phyloP scores from a whole-genome alignment of 495 filamentous ascomycete genomes.

The Hypoxylon rickii region DNA sequence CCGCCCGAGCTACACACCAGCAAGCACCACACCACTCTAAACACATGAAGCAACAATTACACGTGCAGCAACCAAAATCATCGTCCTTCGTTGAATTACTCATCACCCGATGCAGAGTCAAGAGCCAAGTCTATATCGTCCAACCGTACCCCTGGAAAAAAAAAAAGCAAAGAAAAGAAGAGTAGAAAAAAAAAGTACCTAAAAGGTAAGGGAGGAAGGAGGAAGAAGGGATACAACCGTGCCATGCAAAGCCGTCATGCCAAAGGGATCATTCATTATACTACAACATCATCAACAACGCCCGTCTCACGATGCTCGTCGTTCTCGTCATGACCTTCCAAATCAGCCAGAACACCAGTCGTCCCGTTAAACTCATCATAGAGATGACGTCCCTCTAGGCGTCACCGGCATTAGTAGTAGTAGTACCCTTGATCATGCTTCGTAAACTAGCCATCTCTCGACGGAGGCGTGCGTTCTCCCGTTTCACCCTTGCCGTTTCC shows the following conservation, averaged over 20 bases:
- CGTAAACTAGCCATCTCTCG: constrained; percentile 58
- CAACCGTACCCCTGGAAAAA: no score
- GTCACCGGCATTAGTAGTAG: constrained; percentile 36
- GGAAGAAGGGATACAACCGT: constrained; percentile 1
- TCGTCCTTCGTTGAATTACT: no score
- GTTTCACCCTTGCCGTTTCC: constrained; percentile 72
- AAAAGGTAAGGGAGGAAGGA: no score
- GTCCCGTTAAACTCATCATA: constrained; percentile 20
- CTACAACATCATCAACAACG: constrained; percentile 3
- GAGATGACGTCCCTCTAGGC: constrained; percentile 37
- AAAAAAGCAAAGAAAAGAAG: no score
- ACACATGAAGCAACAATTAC: no score
- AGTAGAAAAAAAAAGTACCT: no score
- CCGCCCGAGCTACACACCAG: no score
- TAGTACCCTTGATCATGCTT: constrained; percentile 52
- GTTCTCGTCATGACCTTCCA: constrained; percentile 24
- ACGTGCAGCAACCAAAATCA: no score
- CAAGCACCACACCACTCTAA: no score
- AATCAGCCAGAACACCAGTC: constrained; percentile 34
- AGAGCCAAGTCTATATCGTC: no score
- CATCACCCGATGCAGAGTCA: no score
- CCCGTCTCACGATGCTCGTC: constrained; percentile 11
- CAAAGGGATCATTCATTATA: not conserved
- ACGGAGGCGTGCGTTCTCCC: constrained; percentile 70
- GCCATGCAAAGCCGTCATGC: not conserved